Base-by-base conservation (phyloP, 1,284 basidiomycete species). In the Fistulinella staudtii region DNA sequence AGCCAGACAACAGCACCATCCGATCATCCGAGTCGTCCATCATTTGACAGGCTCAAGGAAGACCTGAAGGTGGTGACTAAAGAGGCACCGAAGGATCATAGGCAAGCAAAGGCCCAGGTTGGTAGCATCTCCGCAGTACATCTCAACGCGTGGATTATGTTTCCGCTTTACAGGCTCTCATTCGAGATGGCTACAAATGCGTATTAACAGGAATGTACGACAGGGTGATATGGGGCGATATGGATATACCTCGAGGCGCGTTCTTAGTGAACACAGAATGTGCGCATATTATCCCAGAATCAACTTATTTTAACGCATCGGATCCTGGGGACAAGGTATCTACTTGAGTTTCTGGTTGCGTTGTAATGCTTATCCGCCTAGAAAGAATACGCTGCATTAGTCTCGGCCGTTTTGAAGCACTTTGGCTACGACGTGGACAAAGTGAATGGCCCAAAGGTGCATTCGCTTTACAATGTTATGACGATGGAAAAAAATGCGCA, bases 381-480 rank as follows among this genome's bases (percentile, higher is more conserved):
- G 47, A 33, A 25, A 13, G 36, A 45, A 4, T 45, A 40, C 27
- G 28, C 35, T 1, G 38, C 41, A 24, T 43, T 22, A n/a, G 8
- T 39, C 13, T n/a, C 24, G 21, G 31, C 45, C 5, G 8, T 49
- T 24, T 27, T 43, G 21, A 18, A 37, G 14, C 22, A 0, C 14
- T 49, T 49, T 13, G 4, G 11, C 36, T 31, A 20, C 23, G 18
- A 50, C n/a, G 37, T 40, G 6, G 7, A 14, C 13, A 27, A 18
- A 3, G 9, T 45, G 25, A 31, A 37, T 25, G 39, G 36, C 27
- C 21, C 29, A 21, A 36, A 39, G 1, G 24, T 47, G 36, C 50
- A 47, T 38, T 48, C 42, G 6, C 14, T 47, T 25, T 40, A n/a
- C 18, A 52, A 52, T 15, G 34, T 51, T 22, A 17, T 50, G 3